Conservation (phyloP, 2,329 filamentous ascomycete species). For the Claviceps sp. region DNA sequence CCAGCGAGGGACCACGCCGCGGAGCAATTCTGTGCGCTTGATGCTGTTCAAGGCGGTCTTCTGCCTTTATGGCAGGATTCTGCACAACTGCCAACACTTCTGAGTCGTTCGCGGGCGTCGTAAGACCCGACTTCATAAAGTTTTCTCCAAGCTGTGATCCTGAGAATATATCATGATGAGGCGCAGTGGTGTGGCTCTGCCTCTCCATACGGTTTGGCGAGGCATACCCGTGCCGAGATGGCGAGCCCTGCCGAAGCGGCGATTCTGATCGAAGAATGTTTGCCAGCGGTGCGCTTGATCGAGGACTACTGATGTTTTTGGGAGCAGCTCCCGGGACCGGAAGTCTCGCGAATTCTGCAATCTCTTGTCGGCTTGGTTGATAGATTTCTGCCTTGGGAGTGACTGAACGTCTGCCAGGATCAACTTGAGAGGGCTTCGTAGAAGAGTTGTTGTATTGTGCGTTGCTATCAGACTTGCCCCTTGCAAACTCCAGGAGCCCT, state of each 20-base stretch:
- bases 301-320: conserved; percentile 2
- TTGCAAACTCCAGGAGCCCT: conserved; percentile 19
- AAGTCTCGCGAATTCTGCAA: conserved; percentile 22
- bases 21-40: not conserved
- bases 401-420: conserved; percentile 10
- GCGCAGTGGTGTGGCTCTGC: not conserved
- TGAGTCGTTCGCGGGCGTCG: conserved; percentile 22
- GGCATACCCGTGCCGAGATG: conserved; percentile 1
- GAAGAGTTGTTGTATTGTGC: conserved; percentile 10
- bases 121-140: conserved; percentile 26
- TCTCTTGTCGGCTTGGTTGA: conserved; percentile 14
- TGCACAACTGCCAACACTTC: conserved; percentile 5
- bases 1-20: not conserved
- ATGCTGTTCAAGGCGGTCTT: conserved; percentile 1
- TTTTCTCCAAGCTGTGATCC: conserved; percentile 26
- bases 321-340: conserved; percentile 19
- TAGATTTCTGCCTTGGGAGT: conserved; percentile 7
- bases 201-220: conserved; percentile 8
- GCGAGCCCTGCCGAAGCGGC: conserved; percentile 6
- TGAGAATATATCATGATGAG: conserved; percentile 18
- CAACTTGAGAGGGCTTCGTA: conserved; percentile 7
- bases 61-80: conserved; percentile 4
- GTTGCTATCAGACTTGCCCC: conserved; percentile 13
- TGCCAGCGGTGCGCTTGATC: not conserved
- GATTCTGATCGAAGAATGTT: conserved; percentile 13